Base-by-base conservation (phyloP, 768 basidiomycete species). In the Lactifluus echinatus region DNA sequence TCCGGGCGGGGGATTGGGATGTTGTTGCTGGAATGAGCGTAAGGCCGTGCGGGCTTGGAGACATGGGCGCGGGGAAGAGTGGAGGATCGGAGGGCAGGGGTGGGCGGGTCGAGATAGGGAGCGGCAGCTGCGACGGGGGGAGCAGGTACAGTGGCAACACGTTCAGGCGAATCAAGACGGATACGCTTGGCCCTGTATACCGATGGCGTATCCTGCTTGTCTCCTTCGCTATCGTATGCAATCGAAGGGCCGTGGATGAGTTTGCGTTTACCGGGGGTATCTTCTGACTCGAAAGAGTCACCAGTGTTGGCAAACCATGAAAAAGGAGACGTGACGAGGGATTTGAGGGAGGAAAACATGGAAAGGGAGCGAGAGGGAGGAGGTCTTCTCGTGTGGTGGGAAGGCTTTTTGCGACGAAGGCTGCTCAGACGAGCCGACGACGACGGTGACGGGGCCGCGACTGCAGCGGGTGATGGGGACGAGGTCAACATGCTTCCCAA, bases 341-440 rank as follows among this genome's bases (percentile, higher is more conserved):
- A 71, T 66, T 72, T 72, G 39, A 73, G 55, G 21, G 71, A 61
- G 31, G 69, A 68, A 54, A 73, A 58, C 53, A 71, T 59, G 17
- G 72, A 71, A 53, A 60, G 48, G 2, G 69, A 64, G 47, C 68
- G 67, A 36, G 62, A 29, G 45, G 68, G 60, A 26, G 66, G 55
- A 4, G 37, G 61, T n/a, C 61, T 42, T 48, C 61, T 49, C 19
- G 58, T 50, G 24, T 52, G 58, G 31, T 59, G 58, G 21, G 48
- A 61, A 40, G 57, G 58, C 46, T 62, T 62, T 43, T 62, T 62
- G 26, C 58, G 57, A 50, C 61, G 61, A 40, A 45, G 53, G 53
- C 52, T 21, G 23, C 24, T 49, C 36, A 36, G 34, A 55, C 53
- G 58, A 55, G 48, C 52, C 40, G 58, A 59, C 55, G 66, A 56